Conservation (phyloP, 805 yeast genomes). For the Kluyveromyces lactis region DNA sequence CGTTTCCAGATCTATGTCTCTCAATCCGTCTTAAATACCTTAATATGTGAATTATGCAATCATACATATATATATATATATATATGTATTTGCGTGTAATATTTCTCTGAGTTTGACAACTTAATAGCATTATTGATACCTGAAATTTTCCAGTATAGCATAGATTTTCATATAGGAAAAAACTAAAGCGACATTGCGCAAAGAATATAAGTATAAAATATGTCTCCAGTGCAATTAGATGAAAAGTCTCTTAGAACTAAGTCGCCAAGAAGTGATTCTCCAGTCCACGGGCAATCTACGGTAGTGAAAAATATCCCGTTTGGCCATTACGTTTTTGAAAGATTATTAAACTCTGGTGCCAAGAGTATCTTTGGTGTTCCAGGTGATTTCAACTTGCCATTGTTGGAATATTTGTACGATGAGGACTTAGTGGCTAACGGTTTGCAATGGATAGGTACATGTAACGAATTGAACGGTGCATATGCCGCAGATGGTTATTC, state of each 20-base stretch:
- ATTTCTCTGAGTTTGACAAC: no score
- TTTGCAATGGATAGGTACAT: conserved; percentile 69
- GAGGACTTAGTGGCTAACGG: conserved; percentile 20
- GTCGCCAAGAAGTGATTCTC: background rate
- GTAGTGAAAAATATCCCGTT: conserved; percentile 33
- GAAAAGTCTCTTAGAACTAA: background rate
- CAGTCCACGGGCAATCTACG: conserved; percentile 1
- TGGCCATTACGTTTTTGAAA: conserved; percentile 57
- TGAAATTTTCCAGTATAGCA: no score
- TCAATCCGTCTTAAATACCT: no score
- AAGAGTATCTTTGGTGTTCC: conserved; percentile 69
- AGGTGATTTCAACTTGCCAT: conserved; percentile 63
- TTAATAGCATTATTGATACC: no score
- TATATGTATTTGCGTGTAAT: no score
- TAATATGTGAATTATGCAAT: no score
- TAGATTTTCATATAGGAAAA: no score
- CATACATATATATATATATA: no score
- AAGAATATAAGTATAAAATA: background rate
- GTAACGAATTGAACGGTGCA: conserved; percentile 85
- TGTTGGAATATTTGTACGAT: conserved; percentile 60
- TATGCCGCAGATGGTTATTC: conserved; percentile 90
- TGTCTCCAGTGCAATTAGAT: conserved; percentile 2
- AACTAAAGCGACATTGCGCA: background rate
- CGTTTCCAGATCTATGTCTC: no score
- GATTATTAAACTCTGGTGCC: conserved; percentile 48